Evolutionary conservation across 192 early-diverging fungal genomes (phyloP), one percentile per base, ranked within the genome.

Genomic region (Gryganskiella cystojenkinii): DNA sequence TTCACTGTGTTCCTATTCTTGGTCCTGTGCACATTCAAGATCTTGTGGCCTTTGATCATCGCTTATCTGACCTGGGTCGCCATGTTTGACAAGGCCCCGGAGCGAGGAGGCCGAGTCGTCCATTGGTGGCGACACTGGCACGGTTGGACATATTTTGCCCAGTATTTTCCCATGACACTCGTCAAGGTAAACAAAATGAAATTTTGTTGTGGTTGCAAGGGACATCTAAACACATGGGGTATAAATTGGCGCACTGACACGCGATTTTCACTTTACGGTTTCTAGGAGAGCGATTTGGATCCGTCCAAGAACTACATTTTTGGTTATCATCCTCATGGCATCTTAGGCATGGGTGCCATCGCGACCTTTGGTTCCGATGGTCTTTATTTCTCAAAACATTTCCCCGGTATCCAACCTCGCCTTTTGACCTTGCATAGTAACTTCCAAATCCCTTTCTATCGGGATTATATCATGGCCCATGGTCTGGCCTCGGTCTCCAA

Each of bases 311-410:
- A 92, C 57, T 97, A 98, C 62, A 86, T 98, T 4, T 94, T 98
- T 86, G 95, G 83, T 8, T 93, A 92, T 63, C 95, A 98, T 58
- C 95, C 95, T 13, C 94, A 96, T 54, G 95, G 94, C 4, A 92
- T 97, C 46, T 90, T 95, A 53, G 82, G 88, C 28, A 86, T 96
- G 58, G 92, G 92, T 22, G 92, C 94, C 3, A 90, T 91, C 76
- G 85, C 87, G 22, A 90, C 93, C 44, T 95, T 94, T 73, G 95
- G 82, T 1, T 92, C 92, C 1, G 94, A 96, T 46, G 95, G 93
- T 3, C 80, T 89, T 27, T 83, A 88, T 10, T 91, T 98, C 53
- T 86, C 88, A 53, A 61, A 85, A 20, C 57, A 86, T 19, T 94
- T 94, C 63, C 93, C 93, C 3, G 95, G 95, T 11, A 90, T 98